These are phyloP conservation scores for Daldinia concentrica DNA, from an alignment of 495 filamentous ascomycete genomes.

Conservation along the genomic window DNA sequence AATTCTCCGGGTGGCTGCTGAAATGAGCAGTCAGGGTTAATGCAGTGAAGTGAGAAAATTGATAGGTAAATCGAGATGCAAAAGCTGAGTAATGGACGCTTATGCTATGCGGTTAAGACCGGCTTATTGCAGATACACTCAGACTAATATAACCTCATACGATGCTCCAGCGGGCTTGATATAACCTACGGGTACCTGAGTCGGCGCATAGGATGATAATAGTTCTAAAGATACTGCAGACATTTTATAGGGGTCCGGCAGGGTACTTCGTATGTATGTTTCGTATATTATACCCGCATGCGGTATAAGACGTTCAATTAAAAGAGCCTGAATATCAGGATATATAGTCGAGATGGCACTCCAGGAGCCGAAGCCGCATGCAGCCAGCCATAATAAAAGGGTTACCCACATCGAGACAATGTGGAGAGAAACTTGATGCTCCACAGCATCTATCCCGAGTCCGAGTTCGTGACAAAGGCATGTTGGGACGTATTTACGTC, in stretches of 20 bases:
- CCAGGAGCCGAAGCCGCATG: conserved; percentile 28
- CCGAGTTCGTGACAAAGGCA: conserved; percentile 7
- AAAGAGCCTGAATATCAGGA: conserved; percentile 13
- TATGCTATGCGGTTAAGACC: not conserved
- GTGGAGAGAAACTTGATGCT: conserved; percentile 14
- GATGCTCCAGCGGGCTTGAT: conserved; percentile 14
- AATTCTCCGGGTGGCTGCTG: conserved; percentile 28
- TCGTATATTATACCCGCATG: conserved; percentile 5
- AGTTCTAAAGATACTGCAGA: conserved; percentile 1
- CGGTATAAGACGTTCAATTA: not conserved
- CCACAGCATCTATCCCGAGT: conserved; percentile 21
- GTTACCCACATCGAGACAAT: conserved; percentile 23
- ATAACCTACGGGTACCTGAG: conserved; percentile 34
- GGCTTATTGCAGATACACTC: not conserved
- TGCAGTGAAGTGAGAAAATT: not conserved
- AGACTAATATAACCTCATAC: conserved; percentile 16
- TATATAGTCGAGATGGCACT: conserved; percentile 6
- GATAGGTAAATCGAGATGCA: not conserved
- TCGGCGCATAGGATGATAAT: conserved; percentile 12
- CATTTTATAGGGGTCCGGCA: not conserved
- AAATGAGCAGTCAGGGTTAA: not conserved
- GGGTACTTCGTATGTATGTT: conserved; percentile 6
- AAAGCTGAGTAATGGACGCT: conserved; percentile 1
- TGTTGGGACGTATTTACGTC: not conserved
- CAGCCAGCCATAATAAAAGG: conserved; percentile 25